phyloP scores from a whole-genome alignment of 2,329 filamentous ascomycete genomes.

The Sporothrix brasiliensis region DNA sequence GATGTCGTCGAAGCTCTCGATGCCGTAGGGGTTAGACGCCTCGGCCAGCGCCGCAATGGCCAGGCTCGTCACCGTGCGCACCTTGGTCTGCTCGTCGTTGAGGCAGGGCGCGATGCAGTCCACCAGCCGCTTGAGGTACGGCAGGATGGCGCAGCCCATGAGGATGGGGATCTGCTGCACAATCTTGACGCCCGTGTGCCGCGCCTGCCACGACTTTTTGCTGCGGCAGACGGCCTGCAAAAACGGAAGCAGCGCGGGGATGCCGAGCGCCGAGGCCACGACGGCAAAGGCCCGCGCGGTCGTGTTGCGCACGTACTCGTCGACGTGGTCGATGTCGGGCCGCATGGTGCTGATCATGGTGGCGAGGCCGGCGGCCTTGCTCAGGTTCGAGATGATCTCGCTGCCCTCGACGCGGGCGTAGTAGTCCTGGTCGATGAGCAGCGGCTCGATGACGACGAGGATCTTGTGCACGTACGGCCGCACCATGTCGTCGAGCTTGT shows the following conservation, averaged over 20 bases:
- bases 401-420: conserved; percentile 97
- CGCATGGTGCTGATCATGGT: conserved; percentile 99
- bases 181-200: conserved; percentile 98
- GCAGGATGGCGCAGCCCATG: conserved; percentile 96
- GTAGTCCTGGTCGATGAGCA: conserved; percentile 99
- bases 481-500: conserved; percentile 96
- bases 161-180: conserved; percentile 98
- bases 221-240: conserved; percentile 92
- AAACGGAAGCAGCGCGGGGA: conserved; percentile 92
- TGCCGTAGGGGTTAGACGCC: conserved; percentile 96
- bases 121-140: conserved; percentile 92
- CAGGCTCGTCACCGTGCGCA: conserved; percentile 91
- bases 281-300: conserved; percentile 96
- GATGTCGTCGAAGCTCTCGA: conserved; percentile 98
- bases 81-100: conserved; percentile 97
- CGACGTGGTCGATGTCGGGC: conserved; percentile 96
- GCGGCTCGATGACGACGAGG: conserved; percentile 95
- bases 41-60: conserved; percentile 94
- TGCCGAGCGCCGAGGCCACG: conserved; percentile 92
- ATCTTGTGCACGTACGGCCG: conserved; percentile 98
- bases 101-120: conserved; percentile 96
- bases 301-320: conserved; percentile 98
- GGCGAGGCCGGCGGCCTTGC: conserved; percentile 92
- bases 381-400: conserved; percentile 97
- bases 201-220: conserved; percentile 98